Percentiles rank a stretch among this genome's conserved stretches.
Conservation (phyloP, 164 flowering plant genomes). For the Pachysandra terminalis region DNA sequence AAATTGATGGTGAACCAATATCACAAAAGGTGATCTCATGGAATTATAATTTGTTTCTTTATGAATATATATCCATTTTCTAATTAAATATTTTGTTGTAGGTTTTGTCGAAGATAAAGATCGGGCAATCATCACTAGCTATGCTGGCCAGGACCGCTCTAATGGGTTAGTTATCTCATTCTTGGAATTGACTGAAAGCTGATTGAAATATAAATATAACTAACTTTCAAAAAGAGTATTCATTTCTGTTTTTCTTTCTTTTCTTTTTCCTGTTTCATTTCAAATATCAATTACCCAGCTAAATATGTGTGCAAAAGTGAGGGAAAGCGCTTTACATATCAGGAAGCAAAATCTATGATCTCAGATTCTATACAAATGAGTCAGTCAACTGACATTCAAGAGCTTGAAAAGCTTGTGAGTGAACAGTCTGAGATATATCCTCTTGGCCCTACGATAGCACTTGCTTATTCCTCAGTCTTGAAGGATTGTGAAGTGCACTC, state of each 20-base stretch:
- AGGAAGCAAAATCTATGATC: conserved; percentile 64
- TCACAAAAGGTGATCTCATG: conserved; percentile 55
- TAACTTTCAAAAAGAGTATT: not conserved
- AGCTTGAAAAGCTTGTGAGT: conserved; percentile 56
- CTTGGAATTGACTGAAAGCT: not conserved
- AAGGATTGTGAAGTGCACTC: conserved; percentile 85
- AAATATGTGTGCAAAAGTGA: conserved; percentile 74
- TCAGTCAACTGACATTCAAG: conserved; percentile 50
- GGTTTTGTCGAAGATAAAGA: conserved; percentile 74
- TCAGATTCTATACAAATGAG: conserved; percentile 76
- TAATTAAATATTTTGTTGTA: conserved; percentile 25
- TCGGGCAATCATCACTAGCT: conserved; percentile 76
- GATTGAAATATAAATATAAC: no score
- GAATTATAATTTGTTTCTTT: conserved; percentile 3
- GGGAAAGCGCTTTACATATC: conserved; percentile 65
- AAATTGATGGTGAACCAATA: conserved; percentile 49
- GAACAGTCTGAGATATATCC: conserved; percentile 77
- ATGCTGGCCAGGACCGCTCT: conserved; percentile 77
- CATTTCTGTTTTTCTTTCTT: not conserved
- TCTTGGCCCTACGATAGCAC: conserved; percentile 76
- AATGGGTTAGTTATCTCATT: conserved; percentile 58
- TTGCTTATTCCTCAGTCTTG: conserved; percentile 67
- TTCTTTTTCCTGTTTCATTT: not conserved
- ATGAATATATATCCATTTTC: conserved; percentile 7
- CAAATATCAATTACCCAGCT: conserved; percentile 35